Evolutionary conservation across 2,329 filamentous ascomycete genomes (phyloP).

Genomic region (Chrysoporthe deuterocubensis): DNA sequence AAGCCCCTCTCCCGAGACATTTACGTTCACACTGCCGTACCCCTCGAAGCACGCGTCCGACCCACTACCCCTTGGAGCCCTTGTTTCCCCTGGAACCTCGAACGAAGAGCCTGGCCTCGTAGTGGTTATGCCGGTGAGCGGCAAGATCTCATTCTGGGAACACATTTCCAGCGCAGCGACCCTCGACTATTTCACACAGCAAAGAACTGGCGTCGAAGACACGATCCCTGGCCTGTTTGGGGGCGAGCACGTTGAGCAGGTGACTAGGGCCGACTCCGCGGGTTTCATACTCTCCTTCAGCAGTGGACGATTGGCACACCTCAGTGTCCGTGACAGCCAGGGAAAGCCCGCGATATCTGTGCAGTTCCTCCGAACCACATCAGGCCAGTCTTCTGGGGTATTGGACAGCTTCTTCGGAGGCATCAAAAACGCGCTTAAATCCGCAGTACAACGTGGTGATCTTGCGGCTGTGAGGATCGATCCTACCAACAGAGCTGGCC

Average conservation of each 20-base stretch:
- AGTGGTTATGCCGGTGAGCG: slow-evolving; percentile 80
- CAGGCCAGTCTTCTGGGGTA: slow-evolving; percentile 54
- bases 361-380: slow-evolving; percentile 71
- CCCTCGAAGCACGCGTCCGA: slow-evolving; percentile 68
- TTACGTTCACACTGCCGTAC: slow-evolving; percentile 79
- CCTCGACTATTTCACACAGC: slow-evolving; percentile 80
- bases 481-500: slow-evolving; percentile 72
- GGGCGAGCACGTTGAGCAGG: slow-evolving; percentile 75
- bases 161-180: slow-evolving; percentile 88
- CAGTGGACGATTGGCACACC: slow-evolving; percentile 82
- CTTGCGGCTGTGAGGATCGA: slow-evolving; percentile 81
- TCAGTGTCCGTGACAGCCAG: slow-evolving; percentile 84
- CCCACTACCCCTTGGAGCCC: slow-evolving; percentile 77
- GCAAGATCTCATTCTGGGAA: slow-evolving; percentile 93
- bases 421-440: slow-evolving; percentile 75
- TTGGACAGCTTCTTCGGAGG: slow-evolving; percentile 73
- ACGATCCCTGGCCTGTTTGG: slow-evolving; percentile 74
- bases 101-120: slow-evolving; percentile 85
- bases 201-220: slow-evolving; percentile 78
- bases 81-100: slow-evolving; percentile 79
- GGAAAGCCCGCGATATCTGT: slow-evolving; percentile 81
- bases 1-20: slow-evolving; percentile 72
- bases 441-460: slow-evolving; percentile 72
- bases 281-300: slow-evolving; percentile 87
- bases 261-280: slow-evolving; percentile 82